phyloP scores from a whole-genome alignment of 192 early-diverging fungal genomes.

The Podila verticillata region DNA sequence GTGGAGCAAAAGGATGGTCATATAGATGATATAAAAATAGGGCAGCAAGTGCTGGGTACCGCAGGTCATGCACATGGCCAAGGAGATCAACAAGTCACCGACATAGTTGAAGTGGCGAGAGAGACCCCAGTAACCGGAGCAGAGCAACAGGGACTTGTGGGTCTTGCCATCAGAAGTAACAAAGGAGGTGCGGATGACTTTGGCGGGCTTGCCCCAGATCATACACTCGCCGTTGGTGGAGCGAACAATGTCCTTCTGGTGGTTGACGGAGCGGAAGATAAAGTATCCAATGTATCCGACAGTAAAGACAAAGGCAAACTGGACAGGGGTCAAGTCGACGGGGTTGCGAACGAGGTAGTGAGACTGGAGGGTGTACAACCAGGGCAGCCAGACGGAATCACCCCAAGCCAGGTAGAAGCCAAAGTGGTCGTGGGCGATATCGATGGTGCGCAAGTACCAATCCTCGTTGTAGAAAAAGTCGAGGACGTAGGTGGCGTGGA shows the following conservation, averaged over 20 bases:
- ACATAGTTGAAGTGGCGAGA: slow-evolving; percentile 90
- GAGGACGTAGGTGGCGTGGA: slow-evolving; percentile 79
- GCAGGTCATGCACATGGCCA: slow-evolving; percentile 80
- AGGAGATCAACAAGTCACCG: slow-evolving; percentile 76
- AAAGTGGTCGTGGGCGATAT: slow-evolving; percentile 89
- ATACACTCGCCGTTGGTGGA: slow-evolving; percentile 74
- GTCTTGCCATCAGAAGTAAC: slow-evolving; percentile 77
- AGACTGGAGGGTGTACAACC: slow-evolving; percentile 85
- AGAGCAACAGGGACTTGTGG: slow-evolving; percentile 71
- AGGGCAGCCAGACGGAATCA: slow-evolving; percentile 83
- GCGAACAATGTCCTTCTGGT: slow-evolving; percentile 82
- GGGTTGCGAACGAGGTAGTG: slow-evolving; percentile 81
- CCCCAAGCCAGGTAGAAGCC: slow-evolving; percentile 89
- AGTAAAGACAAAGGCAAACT: slow-evolving; percentile 58
- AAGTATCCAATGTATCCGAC: slow-evolving; percentile 77
- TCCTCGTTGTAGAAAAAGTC: slow-evolving; percentile 89
- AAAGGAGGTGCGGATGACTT: slow-evolving; percentile 75
- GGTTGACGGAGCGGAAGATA: slow-evolving; percentile 83
- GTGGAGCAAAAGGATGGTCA: slow-evolving; percentile 75
- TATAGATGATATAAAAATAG: slow-evolving; percentile 87
- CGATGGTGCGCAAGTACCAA: slow-evolving; percentile 88
- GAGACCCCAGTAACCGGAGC: slow-evolving; percentile 85
- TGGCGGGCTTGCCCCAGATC: slow-evolving; percentile 84
- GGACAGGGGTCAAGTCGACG: slow-evolving; percentile 68
- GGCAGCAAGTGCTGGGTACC: slow-evolving; percentile 71